These are phyloP conservation scores for Baeospora myosura DNA, from an alignment of 1,284 basidiomycete genomes.

Conservation along the genomic window DNA sequence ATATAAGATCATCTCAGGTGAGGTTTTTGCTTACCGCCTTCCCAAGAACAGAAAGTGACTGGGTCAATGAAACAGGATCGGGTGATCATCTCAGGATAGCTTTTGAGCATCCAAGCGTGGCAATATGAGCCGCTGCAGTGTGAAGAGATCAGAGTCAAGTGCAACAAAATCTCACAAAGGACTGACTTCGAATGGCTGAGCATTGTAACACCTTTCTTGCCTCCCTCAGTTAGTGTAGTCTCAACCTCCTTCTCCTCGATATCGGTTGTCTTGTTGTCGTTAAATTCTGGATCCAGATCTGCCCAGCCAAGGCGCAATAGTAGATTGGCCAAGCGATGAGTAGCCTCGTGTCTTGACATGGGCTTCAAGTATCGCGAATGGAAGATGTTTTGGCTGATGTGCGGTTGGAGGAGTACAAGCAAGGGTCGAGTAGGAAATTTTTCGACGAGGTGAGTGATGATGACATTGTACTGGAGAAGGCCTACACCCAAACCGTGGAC, in stretches of 20 bases:
- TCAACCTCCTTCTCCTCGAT: conserved; percentile 22
- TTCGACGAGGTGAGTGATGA: conserved; percentile 43
- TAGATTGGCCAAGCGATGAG: conserved; percentile 50
- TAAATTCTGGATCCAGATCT: conserved; percentile 16
- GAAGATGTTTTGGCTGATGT: conserved; percentile 81
- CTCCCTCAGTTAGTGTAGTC: conserved; percentile 13
- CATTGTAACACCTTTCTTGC: conserved; percentile 56
- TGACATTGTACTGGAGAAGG: conserved; percentile 54
- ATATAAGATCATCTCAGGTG: conserved; percentile 4
- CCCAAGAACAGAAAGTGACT: conserved; percentile 84
- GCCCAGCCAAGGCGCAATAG: conserved; percentile 65
- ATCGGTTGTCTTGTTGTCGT: conserved; percentile 15
- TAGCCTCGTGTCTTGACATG: conserved; percentile 54
- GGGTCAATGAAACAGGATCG: conserved; percentile 88
- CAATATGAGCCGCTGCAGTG: conserved; percentile 56
- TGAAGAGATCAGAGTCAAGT: neutral
- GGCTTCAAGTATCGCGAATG: conserved; percentile 68
- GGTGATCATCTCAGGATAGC: conserved; percentile 56
- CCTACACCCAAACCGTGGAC: conserved; percentile 86
- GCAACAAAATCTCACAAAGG: conserved; percentile 6
- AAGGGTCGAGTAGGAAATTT: conserved; percentile 65
- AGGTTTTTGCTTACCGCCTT: conserved; percentile 38
- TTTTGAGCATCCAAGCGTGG: conserved; percentile 83
- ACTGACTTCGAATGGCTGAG: conserved; percentile 84
- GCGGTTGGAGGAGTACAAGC: conserved; percentile 74